phyloP scores from a whole-genome alignment of 2,329 filamentous ascomycete genomes.

The Byssothecium circinans region DNA sequence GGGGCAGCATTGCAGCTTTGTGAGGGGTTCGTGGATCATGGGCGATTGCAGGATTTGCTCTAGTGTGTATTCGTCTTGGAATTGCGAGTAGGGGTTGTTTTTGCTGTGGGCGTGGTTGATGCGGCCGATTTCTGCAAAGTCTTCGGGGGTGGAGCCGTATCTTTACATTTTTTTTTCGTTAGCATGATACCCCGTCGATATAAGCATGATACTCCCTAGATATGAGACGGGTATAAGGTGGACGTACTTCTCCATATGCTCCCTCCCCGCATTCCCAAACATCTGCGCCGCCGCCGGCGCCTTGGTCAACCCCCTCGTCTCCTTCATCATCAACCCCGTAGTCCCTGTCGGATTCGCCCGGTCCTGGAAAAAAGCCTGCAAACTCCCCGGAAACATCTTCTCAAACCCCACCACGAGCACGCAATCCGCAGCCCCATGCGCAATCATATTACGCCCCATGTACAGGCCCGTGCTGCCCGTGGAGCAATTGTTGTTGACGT shows the following conservation, averaged over 20 bases:
- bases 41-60: slow-evolving; percentile 77
- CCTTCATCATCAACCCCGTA: slow-evolving; percentile 75
- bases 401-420: slow-evolving; percentile 93
- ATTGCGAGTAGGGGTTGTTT: slow-evolving; percentile 97
- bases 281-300: slow-evolving; percentile 86
- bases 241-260: slow-evolving; percentile 88
- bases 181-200: too few relatives aligned
- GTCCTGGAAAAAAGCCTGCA: slow-evolving; percentile 84
- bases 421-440: slow-evolving; percentile 80
- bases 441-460: slow-evolving; percentile 79
- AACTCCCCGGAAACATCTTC: slow-evolving; percentile 93
- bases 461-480: slow-evolving; percentile 90
- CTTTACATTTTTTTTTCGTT: slow-evolving; percentile 48
- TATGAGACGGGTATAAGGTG: background rate
- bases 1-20: slow-evolving; percentile 98
- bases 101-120: slow-evolving; percentile 91
- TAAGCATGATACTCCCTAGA: too few relatives aligned
- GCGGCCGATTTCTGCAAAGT: slow-evolving; percentile 93
- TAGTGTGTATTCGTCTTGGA: slow-evolving; percentile 85
- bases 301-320: slow-evolving; percentile 77
- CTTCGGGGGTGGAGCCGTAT: slow-evolving; percentile 77
- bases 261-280: slow-evolving; percentile 90
- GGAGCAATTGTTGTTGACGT: slow-evolving; percentile 98
- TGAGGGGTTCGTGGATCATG: slow-evolving; percentile 83
- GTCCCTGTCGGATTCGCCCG: slow-evolving; percentile 77